A percentile compares a stretch with the other conserved stretches of the same genome.
phyloP scores from a whole-genome alignment of 2,329 filamentous ascomycete species.

The Corynespora cassiicola region DNA sequence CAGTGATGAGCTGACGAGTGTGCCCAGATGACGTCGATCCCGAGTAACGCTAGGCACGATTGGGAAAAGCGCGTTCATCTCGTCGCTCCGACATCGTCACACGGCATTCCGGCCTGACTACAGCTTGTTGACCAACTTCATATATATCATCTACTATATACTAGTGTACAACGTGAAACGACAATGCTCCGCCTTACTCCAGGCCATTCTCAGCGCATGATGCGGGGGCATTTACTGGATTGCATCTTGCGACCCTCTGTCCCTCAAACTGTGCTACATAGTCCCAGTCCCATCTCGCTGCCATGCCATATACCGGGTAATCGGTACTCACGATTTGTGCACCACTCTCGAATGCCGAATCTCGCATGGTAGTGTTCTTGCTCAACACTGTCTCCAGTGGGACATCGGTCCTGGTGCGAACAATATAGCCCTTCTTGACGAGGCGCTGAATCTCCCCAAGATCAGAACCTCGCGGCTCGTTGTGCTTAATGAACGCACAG shows the following conservation, averaged over 20 bases:
- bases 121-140: too few relatives aligned
- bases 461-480: constrained; percentile 48
- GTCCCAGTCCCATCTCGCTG: constrained; percentile 55
- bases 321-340: constrained; percentile 60
- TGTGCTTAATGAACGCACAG: constrained; percentile 59
- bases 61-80: too few relatives aligned
- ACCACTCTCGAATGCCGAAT: constrained; percentile 53
- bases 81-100: too few relatives aligned
- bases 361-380: constrained; percentile 51
- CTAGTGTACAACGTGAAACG: too few relatives aligned
- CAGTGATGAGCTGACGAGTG: too few relatives aligned
- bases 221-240: constrained; percentile 47
- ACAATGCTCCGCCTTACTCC: too few relatives aligned
- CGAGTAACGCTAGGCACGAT: too few relatives aligned
- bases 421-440: constrained; percentile 56
- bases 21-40: too few relatives aligned
- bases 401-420: constrained; percentile 57
- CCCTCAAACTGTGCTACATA: constrained; percentile 48
- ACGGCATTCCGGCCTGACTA: too few relatives aligned
- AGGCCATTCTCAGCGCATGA: too few relatives aligned
- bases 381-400: constrained; percentile 53
- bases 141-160: too few relatives aligned
- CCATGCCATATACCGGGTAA: constrained; percentile 56
- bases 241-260: constrained; percentile 43
- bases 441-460: constrained; percentile 51